Base-by-base conservation (phyloP, 2,329 filamentous ascomycete species). In the Didymella arachidicola region DNA sequence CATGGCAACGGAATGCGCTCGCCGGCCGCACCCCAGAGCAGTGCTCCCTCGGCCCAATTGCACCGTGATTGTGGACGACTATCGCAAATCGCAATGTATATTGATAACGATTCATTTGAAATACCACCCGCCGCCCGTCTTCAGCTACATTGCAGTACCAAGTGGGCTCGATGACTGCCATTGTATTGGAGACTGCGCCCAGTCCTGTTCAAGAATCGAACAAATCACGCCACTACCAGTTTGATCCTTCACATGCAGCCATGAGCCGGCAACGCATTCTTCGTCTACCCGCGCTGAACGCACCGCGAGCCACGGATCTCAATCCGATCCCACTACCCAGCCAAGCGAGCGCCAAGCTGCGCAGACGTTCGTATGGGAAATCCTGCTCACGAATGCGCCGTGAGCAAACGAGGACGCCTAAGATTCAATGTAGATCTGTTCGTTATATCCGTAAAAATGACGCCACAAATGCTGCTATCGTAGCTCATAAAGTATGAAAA, bases 341-440 rank as follows among this genome's bases (percentile, higher is more conserved):
- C 56, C 49, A 53, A 58, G 56, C 56, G 49, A 50, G 30, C 56
- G 56, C 56, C 39, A 58, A 58, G 56, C 32, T 25, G 39, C 39
- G 26, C 39, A 50, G n/a, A 45, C 34, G 32, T 46, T 48, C 32
- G 48, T 58, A 39, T 43, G 42, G 29, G 22, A 25, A 49, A 39
- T 41, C 30, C 49, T 38, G 32, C 49, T 39, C 50, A 44, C 56
- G 38, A 58, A 18, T 43, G 38, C 49, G 25, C 49, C 49, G 49
- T 26, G 25, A 22, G 27, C 34, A 34, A 27, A 36, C 39, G 30
- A 42, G 36, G 38, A 53, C 30, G 38, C 25, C 30, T 41, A n/a
- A 39, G 32, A 22, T 12, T 41, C 44, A 27, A 41, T 44, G 44
- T 14, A 53, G 19, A 53, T 58, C 50, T 4, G 14, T 16, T 49